These are phyloP conservation scores for Colletotrichum lini DNA, from an alignment of 2,329 filamentous ascomycete species.

Conservation along the genomic window DNA sequence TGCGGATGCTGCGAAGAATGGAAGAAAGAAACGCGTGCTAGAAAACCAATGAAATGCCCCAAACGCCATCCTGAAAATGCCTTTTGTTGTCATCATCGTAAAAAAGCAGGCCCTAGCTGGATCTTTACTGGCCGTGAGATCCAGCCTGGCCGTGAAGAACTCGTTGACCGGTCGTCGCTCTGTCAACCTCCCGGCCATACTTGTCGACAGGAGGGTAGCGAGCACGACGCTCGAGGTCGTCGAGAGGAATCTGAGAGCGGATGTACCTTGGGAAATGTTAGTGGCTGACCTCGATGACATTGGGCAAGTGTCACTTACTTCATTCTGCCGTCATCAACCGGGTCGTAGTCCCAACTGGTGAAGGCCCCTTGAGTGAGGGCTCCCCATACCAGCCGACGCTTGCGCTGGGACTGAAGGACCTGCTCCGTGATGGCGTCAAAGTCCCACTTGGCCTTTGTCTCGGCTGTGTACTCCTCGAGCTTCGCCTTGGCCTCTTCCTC, in stretches of 20 bases:
- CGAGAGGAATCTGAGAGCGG: constrained; percentile 84
- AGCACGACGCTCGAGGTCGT: constrained; percentile 83
- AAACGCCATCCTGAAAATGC: constrained; percentile 34
- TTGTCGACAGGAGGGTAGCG: constrained; percentile 78
- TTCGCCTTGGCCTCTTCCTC: constrained; percentile 62
- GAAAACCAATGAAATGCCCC: background rate
- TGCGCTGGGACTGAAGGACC: constrained; percentile 83
- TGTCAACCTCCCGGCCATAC: constrained; percentile 64
- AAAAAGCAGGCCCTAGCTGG: background rate
- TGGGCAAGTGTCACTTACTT: constrained; percentile 63
- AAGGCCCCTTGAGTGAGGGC: constrained; percentile 83
- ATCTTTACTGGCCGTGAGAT: constrained; percentile 57
- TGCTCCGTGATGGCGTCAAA: constrained; percentile 82
- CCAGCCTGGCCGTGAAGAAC: constrained; percentile 60
- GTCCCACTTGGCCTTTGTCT: constrained; percentile 85
- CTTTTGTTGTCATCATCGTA: constrained; percentile 36
- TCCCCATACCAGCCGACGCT: constrained; percentile 83
- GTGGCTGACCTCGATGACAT: constrained; percentile 51
- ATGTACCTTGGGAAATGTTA: constrained; percentile 76
- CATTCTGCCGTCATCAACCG: constrained; percentile 76
- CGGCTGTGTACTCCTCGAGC: constrained; percentile 78
- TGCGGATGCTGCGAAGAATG: constrained; percentile 24
- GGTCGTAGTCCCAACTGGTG: constrained; percentile 89
- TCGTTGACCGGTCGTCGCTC: constrained; percentile 43
- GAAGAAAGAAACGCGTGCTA: constrained; percentile 7